Evolutionary conservation across 371 early-diverging fungal genomes (phyloP).

Genomic region (Mucor mucedo): DNA sequence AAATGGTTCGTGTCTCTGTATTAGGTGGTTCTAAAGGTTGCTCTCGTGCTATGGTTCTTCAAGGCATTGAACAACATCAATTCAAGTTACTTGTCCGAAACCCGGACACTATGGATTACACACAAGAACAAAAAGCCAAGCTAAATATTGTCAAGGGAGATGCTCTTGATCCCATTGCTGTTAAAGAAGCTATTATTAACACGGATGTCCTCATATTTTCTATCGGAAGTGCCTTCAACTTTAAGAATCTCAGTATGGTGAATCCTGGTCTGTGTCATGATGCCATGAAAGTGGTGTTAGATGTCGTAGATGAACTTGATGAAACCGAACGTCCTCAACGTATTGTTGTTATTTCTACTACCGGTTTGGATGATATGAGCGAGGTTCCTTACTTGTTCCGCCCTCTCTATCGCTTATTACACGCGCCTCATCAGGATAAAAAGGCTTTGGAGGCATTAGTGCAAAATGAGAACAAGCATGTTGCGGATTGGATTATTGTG

Average conservation of each 20-base stretch:
- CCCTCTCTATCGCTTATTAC: slow-evolving; percentile 37
- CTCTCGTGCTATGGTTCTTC: slow-evolving; percentile 38
- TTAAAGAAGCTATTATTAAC: slow-evolving; percentile 20
- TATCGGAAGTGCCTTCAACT: slow-evolving; percentile 26
- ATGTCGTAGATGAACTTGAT: slow-evolving; percentile 12
- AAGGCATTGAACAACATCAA: slow-evolving; percentile 37
- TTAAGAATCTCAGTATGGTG: slow-evolving; percentile 6
- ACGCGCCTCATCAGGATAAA: slow-evolving; percentile 47
- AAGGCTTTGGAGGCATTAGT: slow-evolving; percentile 34
- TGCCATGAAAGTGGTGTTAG: slow-evolving; percentile 21
- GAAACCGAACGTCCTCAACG: slow-evolving; percentile 33
- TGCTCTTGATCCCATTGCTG: slow-evolving; percentile 27
- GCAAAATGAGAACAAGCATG: neutral
- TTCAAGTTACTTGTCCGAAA: slow-evolving; percentile 42
- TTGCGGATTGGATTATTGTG: slow-evolving; percentile 40
- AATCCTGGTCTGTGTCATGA: slow-evolving; percentile 20
- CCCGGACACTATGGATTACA: slow-evolving; percentile 40
- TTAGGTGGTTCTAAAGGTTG: slow-evolving; percentile 35
- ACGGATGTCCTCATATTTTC: slow-evolving; percentile 26
- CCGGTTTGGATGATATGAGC: slow-evolving; percentile 34
- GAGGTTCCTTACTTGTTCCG: slow-evolving; percentile 47
- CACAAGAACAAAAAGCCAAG: slow-evolving; percentile 36
- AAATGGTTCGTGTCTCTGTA: slow-evolving; percentile 29
- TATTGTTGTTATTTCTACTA: slow-evolving; percentile 46
- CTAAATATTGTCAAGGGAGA: slow-evolving; percentile 44